Base-by-base conservation (phyloP, 306 rosid genomes). In the Clitoria ternatea region DNA sequence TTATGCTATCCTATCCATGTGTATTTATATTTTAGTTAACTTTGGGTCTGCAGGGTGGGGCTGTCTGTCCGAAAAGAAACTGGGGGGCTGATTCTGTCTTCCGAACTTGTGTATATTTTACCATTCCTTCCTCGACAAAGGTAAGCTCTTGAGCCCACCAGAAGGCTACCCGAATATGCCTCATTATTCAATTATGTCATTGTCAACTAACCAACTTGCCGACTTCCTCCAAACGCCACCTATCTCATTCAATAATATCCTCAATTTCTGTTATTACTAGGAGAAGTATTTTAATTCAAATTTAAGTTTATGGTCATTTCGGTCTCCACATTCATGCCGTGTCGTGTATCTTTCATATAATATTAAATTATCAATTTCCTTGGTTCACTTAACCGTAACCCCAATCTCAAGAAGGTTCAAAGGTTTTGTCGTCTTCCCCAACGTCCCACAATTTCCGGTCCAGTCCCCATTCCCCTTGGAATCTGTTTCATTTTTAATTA, bases 401-500 rank as follows among this genome's bases (percentile, higher is more conserved):
- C 61, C 33, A 55, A 30, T 50, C 3, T 30, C 44, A 48, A 14
- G 59, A 79, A 67, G 66, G 32, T 71, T 82, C 82, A 50, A 53
- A 20, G 17, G n/a, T 20, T 45, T 49, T 62, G 56, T 42, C 70
- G 9, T 29, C 35, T 66, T 80, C 66, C 26, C 10, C 54, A 17
- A 18, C 17, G n/a, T 8, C 50, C 68, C 49, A 43, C 37, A 0
- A 6, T 30, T 33, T 11, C 47, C 55, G 77, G 60, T 52, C 18
- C 13, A 48, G 67, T 40, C 18, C 20, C 47, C 39, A 3, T 53
- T 72, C 4, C 61, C 10, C 4, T 35, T n/a, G n/a, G n/a, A n/a
- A n/a, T n/a, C n/a, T n/a, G n/a, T n/a, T n/a, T n/a, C n/a, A n/a
- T n/a, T n/a, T n/a, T n/a, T n/a, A n/a, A n/a, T n/a, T n/a, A n/a